Conservation (phyloP, 192 early-diverging fungal species). For the Lobulomyces angularis region DNA sequence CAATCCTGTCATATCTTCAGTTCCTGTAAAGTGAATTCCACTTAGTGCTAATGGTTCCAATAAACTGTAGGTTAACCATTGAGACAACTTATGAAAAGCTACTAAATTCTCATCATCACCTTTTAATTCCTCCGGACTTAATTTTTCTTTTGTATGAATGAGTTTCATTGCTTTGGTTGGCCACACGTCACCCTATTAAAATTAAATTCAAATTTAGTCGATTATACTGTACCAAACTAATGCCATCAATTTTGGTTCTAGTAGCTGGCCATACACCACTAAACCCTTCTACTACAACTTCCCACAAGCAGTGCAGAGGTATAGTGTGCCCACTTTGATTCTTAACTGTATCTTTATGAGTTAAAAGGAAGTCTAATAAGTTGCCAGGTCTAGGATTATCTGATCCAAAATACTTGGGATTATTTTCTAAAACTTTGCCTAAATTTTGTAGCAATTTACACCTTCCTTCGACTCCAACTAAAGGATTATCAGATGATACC, state of each 20-base stretch:
- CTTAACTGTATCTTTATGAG: conserved; percentile 30
- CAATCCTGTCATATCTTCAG: conserved; percentile 69
- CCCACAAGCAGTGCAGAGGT: conserved; percentile 68
- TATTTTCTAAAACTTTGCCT: conserved; percentile 34
- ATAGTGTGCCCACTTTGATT: conserved; percentile 14
- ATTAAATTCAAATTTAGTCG: too few relatives aligned
- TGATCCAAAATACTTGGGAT: conserved; percentile 44
- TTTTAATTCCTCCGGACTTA: too few relatives aligned
- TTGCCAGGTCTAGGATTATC: conserved; percentile 60
- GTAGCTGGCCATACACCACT: conserved; percentile 77
- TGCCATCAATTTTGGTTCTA: conserved; percentile 60
- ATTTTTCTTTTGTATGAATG: too few relatives aligned
- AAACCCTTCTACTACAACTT: conserved; percentile 64
- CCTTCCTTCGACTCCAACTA: conserved; percentile 71
- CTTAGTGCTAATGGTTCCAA: conserved; percentile 60
- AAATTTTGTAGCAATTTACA: conserved; percentile 53
- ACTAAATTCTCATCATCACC: conserved; percentile 36
- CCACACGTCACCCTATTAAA: conserved; percentile 95
- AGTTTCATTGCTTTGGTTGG: conserved; percentile 45
- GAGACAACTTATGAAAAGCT: conserved; percentile 85
- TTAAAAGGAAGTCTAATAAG: conserved; percentile 66
- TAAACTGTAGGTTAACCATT: conserved; percentile 91
- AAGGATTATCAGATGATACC: conserved; percentile 59
- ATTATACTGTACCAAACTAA: too few relatives aligned
- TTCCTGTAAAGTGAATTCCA: conserved; percentile 30